phyloP scores from a whole-genome alignment of 2,329 filamentous ascomycete species.

The Sarocladium strictum region DNA sequence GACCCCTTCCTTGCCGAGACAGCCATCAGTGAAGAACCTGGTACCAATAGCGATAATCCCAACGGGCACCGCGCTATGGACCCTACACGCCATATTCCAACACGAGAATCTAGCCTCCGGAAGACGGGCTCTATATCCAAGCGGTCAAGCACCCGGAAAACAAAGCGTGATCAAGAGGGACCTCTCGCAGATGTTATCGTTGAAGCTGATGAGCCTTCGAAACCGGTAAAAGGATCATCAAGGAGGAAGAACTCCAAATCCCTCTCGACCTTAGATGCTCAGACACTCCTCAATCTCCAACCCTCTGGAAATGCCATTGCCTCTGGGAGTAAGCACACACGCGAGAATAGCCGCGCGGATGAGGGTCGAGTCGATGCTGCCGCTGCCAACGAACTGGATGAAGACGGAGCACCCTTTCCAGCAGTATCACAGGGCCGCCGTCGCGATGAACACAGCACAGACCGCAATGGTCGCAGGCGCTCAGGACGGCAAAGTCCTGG shows the following conservation, averaged over 20 bases:
- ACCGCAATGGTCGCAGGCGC: constrained; percentile 36
- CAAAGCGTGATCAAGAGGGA: constrained; percentile 41
- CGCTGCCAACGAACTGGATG: constrained; percentile 26
- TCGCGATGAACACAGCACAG: constrained; percentile 42
- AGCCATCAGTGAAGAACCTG: constrained; percentile 50
- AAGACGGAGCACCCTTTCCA: constrained; percentile 66
- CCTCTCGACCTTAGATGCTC: background rate
- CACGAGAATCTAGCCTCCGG: constrained; percentile 61
- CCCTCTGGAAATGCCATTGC: background rate
- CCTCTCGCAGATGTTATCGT: constrained; percentile 33
- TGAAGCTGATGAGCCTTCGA: constrained; percentile 30
- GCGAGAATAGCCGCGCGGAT: constrained; percentile 22
- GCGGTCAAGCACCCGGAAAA: constrained; percentile 44
- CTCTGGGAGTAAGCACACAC: background rate
- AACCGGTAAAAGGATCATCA: background rate
- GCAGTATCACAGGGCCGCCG: constrained; percentile 57
- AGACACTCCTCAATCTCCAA: background rate
- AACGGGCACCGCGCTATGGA: constrained; percentile 17
- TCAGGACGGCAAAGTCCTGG: constrained; percentile 46
- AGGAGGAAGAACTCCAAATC: background rate
- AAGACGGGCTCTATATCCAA: constrained; percentile 48
- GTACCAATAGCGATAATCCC: constrained; percentile 17
- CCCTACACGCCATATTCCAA: constrained; percentile 51
- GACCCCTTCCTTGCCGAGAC: constrained; percentile 48
- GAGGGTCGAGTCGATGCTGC: constrained; percentile 15